phyloP scores from a whole-genome alignment of 2,329 filamentous ascomycete species.

The Akanthomyces uredinophilus region DNA sequence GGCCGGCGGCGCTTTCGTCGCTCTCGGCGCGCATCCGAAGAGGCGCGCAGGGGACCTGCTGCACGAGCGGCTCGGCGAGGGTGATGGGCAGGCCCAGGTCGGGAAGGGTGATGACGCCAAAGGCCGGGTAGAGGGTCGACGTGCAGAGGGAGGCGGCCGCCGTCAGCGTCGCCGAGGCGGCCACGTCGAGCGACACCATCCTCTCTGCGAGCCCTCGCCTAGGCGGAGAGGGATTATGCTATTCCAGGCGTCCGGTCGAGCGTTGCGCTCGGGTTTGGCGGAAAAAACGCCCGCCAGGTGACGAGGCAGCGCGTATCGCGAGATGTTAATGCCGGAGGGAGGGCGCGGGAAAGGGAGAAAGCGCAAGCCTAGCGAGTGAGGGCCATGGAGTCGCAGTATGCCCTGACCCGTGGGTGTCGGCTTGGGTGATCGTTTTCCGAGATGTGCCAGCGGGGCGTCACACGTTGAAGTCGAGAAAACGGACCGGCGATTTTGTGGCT shows the following conservation, averaged over 20 bases:
- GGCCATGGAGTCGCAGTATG: conserved; percentile 2
- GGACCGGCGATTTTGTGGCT: background rate
- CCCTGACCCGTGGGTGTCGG: background rate
- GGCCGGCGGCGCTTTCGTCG: background rate
- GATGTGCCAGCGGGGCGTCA: background rate
- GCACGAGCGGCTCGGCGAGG: conserved; percentile 54
- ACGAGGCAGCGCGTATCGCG: no score
- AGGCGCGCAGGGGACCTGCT: conserved; percentile 33
- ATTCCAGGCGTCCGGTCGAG: no score
- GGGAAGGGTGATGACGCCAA: conserved; percentile 44
- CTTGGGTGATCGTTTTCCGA: background rate
- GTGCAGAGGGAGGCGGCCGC: conserved; percentile 33
- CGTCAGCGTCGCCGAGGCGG: conserved; percentile 23
- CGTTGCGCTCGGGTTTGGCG: no score
- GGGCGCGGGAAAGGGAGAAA: background rate
- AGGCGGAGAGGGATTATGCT: background rate
- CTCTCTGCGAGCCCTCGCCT: background rate
- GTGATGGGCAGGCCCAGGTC: conserved; percentile 49
- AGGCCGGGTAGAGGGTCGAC: conserved; percentile 38
- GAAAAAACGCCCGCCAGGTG: no score
- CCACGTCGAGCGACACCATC: conserved; percentile 12
- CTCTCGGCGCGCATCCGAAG: conserved; percentile 19
- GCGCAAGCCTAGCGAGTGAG: background rate
- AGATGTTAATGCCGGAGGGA: background rate
- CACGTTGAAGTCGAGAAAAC: background rate